A percentile compares a stretch with the other conserved stretches of the same genome.
phyloP scores from a whole-genome alignment of 179 eudicot species.

The Silene vulgaris region DNA sequence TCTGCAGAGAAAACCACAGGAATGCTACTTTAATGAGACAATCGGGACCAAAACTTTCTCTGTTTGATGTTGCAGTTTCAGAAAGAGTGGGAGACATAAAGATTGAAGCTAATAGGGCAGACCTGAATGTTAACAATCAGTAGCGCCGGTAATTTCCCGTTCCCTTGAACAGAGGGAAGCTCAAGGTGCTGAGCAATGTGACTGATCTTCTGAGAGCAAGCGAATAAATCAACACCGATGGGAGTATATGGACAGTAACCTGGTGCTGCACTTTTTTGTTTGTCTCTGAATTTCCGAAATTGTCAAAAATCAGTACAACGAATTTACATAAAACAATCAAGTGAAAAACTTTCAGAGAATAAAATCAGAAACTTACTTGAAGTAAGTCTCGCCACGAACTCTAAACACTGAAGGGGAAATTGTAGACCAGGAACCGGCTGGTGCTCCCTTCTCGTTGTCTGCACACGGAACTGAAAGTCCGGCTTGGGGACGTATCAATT shows the following conservation, averaged over 20 bases:
- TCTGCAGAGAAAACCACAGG: conserved; percentile 14
- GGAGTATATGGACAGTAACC: conserved; percentile 62
- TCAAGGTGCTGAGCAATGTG: conserved; percentile 77
- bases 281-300: conserved; percentile 51
- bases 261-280: conserved; percentile 54
- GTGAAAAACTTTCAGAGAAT: background rate
- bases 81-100: background rate
- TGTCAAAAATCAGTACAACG: background rate
- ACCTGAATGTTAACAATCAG: conserved; percentile 85
- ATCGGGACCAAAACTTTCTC: too few relatives aligned
- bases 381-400: conserved; percentile 63
- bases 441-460: conserved; percentile 33
- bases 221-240: conserved; percentile 66
- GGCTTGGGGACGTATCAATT: conserved; percentile 45
- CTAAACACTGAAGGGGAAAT: conserved; percentile 58
- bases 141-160: conserved; percentile 56
- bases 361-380: conserved; percentile 40
- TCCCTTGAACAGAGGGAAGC: conserved; percentile 47
- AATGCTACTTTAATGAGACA: background rate
- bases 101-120: conserved; percentile 2
- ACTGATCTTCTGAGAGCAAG: conserved; percentile 51
- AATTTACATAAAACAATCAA: background rate
- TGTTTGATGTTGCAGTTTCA: too few relatives aligned
- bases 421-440: conserved; percentile 53
- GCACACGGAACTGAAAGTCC: conserved; percentile 54